phyloP scores from a whole-genome alignment of 2,329 filamentous ascomycete genomes.

The Ophiostoma angusticollis region DNA sequence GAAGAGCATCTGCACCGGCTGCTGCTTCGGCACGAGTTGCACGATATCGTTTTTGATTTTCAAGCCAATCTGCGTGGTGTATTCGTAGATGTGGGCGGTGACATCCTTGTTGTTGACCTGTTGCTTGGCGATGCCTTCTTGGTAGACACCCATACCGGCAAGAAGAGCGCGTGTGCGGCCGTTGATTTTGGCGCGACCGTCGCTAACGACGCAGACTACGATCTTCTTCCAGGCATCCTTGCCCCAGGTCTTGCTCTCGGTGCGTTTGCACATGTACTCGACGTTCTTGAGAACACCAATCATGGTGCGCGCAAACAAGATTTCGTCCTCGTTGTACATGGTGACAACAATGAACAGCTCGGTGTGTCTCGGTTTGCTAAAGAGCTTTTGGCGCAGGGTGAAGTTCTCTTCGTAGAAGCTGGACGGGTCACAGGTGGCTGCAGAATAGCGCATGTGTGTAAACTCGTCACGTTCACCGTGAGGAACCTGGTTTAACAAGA shows the following conservation, averaged over 20 bases:
- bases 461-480: slow-evolving; percentile 89
- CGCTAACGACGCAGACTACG: slow-evolving; percentile 92
- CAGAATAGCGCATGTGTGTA: slow-evolving; percentile 85
- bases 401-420: slow-evolving; percentile 84
- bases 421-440: slow-evolving; percentile 83
- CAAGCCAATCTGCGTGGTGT: slow-evolving; percentile 75
- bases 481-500: slow-evolving; percentile 72
- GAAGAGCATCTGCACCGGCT: slow-evolving; percentile 93
- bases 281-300: slow-evolving; percentile 97
- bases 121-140: slow-evolving; percentile 97
- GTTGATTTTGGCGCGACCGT: slow-evolving; percentile 95
- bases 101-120: slow-evolving; percentile 95
- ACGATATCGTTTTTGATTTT: slow-evolving; percentile 86
- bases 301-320: slow-evolving; percentile 91
- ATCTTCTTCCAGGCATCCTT: slow-evolving; percentile 99
- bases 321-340: slow-evolving; percentile 99
- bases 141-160: slow-evolving; percentile 89
- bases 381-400: slow-evolving; percentile 79
- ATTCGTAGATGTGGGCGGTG: slow-evolving; percentile 95
- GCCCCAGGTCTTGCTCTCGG: slow-evolving; percentile 93
- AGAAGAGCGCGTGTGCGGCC: slow-evolving; percentile 77
- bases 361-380: slow-evolving; percentile 82
- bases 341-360: slow-evolving; percentile 94
- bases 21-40: slow-evolving; percentile 67
- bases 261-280: slow-evolving; percentile 91